These are phyloP conservation scores for Acanthamoeba castellanii DNA, from an alignment of 208 protist species.

Conservation along the genomic window DNA sequence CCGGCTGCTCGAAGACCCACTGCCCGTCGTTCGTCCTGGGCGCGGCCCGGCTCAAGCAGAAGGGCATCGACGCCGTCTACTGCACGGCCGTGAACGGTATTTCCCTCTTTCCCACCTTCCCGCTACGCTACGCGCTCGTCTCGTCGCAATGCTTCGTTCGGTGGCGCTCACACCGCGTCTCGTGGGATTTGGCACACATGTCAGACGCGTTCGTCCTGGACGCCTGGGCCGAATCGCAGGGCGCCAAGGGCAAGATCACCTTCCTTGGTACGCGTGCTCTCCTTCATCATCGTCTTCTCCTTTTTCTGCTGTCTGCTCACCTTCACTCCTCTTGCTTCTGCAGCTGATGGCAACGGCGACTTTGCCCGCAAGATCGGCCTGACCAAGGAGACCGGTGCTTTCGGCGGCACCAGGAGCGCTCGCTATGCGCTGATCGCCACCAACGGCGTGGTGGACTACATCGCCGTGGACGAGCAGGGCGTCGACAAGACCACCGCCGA, in stretches of 20 bases:
- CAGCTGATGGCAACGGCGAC: conserved; percentile 72
- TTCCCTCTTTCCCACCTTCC: not conserved
- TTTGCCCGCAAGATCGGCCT: conserved; percentile 58
- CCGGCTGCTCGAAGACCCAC: conserved; percentile 76
- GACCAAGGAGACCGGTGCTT: conserved; percentile 17
- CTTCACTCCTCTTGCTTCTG: not conserved
- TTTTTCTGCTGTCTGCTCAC: not conserved
- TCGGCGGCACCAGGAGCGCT: conserved; percentile 68
- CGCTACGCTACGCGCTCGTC: not conserved
- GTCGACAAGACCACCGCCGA: conserved; percentile 70
- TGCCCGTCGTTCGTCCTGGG: conserved; percentile 65
- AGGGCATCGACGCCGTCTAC: conserved; percentile 68
- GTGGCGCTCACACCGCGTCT: not conserved
- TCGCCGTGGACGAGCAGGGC: conserved; percentile 71
- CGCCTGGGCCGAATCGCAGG: conserved; percentile 58
- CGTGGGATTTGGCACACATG: not conserved
- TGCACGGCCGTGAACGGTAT: conserved; percentile 76
- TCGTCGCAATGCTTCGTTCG: not conserved
- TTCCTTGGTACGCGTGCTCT: conserved; percentile 48
- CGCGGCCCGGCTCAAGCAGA: conserved; percentile 28
- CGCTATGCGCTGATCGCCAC: conserved; percentile 62
- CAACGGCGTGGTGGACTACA: conserved; percentile 73
- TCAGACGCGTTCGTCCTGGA: conserved; percentile 73
- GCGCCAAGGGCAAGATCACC: conserved; percentile 71
- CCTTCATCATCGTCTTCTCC: not conserved